Percentiles rank a stretch among this genome's conserved stretches.
phyloP scores from a whole-genome alignment of 2,329 filamentous ascomycete species.

The Niveomyces coronatus region DNA sequence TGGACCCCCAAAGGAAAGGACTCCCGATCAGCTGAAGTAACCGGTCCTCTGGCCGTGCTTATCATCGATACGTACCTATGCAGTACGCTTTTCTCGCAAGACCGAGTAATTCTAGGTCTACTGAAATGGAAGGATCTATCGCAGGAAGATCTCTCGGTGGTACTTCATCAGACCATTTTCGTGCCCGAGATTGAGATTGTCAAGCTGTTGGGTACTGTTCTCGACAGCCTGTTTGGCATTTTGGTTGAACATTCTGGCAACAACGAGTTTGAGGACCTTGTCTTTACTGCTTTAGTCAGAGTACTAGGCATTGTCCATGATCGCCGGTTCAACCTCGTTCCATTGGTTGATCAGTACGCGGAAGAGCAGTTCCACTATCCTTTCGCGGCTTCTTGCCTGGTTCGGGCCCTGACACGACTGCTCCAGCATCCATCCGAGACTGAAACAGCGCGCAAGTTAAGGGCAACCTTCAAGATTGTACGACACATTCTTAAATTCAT shows the following conservation, averaged over 20 bases:
- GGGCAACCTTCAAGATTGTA: constrained; percentile 90
- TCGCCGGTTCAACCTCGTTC: constrained; percentile 81
- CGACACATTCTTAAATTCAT: constrained; percentile 92
- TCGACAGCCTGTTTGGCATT: constrained; percentile 85
- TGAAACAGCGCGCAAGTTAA: constrained; percentile 71
- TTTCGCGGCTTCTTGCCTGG: constrained; percentile 78
- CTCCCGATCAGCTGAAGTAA: constrained; percentile 62
- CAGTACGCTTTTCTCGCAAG: constrained; percentile 91
- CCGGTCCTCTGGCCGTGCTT: constrained; percentile 70
- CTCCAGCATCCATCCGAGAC: constrained; percentile 74
- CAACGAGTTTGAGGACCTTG: constrained; percentile 83
- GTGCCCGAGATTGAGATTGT: constrained; percentile 97
- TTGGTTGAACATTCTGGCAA: constrained; percentile 84
- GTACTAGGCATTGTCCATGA: constrained; percentile 92
- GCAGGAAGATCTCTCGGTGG: constrained; percentile 57
- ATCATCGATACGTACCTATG: constrained; percentile 77
- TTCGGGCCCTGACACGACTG: constrained; percentile 76
- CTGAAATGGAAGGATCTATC: constrained; percentile 76
- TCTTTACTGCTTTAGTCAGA: constrained; percentile 82
- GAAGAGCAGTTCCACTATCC: constrained; percentile 86
- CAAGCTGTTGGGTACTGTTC: constrained; percentile 80
- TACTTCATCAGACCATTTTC: constrained; percentile 78
- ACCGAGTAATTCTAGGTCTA: constrained; percentile 73
- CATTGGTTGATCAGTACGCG: constrained; percentile 84
- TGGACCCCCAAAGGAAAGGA: constrained; percentile 63